phyloP scores from a whole-genome alignment of 2,329 filamentous ascomycete species.

The Cordyceps cateniannulata region DNA sequence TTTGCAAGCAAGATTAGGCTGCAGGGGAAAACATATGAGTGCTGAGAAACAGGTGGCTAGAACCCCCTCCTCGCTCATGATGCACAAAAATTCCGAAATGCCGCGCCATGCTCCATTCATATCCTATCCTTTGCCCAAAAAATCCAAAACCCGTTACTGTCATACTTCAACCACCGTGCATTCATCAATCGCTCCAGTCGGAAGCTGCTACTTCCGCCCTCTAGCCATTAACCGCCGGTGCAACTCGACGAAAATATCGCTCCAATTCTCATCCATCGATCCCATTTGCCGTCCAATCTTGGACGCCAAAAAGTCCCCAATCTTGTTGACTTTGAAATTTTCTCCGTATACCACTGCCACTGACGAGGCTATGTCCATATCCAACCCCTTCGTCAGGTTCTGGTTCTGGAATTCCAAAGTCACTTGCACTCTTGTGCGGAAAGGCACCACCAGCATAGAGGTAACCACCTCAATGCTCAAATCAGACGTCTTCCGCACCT shows the following conservation, averaged over 20 bases:
- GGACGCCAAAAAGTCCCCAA: constrained; percentile 62
- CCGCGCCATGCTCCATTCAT: neutral
- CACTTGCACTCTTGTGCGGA: constrained; percentile 64
- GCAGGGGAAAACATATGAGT: neutral
- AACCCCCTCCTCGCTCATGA: neutral
- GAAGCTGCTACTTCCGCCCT: constrained; percentile 39
- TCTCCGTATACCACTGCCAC: constrained; percentile 71
- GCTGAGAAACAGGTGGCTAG: neutral
- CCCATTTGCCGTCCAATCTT: constrained; percentile 39
- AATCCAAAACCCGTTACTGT: neutral
- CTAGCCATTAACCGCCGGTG: constrained; percentile 48
- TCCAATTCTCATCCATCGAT: constrained; percentile 40
- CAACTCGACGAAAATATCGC: constrained; percentile 48
- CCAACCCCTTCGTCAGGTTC: constrained; percentile 41
- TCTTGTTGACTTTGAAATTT: constrained; percentile 67
- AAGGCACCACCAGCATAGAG: constrained; percentile 54
- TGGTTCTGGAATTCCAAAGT: constrained; percentile 47
- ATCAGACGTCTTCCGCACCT: constrained; percentile 57
- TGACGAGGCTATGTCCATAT: constrained; percentile 45
- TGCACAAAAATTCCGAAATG: neutral
- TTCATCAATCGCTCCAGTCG: neutral
- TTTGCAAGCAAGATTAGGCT: neutral
- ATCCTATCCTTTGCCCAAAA: neutral
- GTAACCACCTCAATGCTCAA: constrained; percentile 55
- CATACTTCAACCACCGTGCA: neutral